These are phyloP conservation scores for Colletotrichum orchidophilum DNA, from an alignment of 2,329 filamentous ascomycete genomes.

Conservation along the genomic window DNA sequence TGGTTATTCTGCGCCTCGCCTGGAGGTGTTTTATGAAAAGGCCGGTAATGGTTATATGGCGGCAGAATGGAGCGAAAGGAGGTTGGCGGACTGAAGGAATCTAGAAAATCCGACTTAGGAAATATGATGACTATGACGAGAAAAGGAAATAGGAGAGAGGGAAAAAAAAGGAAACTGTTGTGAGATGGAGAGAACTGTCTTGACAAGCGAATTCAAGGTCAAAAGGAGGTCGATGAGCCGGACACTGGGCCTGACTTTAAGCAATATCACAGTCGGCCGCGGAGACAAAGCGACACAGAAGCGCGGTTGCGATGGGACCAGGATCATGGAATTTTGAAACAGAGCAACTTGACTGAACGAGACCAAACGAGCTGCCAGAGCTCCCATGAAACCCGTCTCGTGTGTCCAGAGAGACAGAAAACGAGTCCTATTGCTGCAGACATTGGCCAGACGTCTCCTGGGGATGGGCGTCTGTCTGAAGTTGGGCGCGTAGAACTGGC, in stretches of 20 bases:
- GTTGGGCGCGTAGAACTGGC: conserved; percentile 55
- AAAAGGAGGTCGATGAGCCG: conserved; percentile 28
- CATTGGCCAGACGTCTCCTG: conserved; percentile 58
- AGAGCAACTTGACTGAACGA: conserved; percentile 37
- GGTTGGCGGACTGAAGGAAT: conserved; percentile 15
- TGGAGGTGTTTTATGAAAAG: conserved; percentile 27
- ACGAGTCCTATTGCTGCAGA: conserved; percentile 50
- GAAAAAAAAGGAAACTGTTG: conserved; percentile 38
- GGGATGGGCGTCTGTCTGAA: conserved; percentile 59
- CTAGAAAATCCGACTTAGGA: conserved; percentile 30
- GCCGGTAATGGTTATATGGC: background rate
- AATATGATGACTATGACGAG: conserved; percentile 24
- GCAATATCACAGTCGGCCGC: conserved; percentile 13
- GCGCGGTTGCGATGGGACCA: conserved; percentile 35
- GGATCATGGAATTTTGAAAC: conserved; percentile 37
- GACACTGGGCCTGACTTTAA: conserved; percentile 36
- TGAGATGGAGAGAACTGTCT: conserved; percentile 35
- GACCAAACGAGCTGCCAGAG: conserved; percentile 39
- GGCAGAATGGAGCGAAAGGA: conserved; percentile 19
- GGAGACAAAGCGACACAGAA: conserved; percentile 38
- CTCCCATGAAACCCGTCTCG: conserved; percentile 60
- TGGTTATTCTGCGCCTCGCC: conserved; percentile 27
- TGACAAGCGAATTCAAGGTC: conserved; percentile 35
- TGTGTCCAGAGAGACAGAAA: conserved; percentile 58
- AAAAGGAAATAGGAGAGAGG: conserved; percentile 38